phyloP scores from a whole-genome alignment of 2,329 filamentous ascomycete genomes.

The Xylogone sp. region DNA sequence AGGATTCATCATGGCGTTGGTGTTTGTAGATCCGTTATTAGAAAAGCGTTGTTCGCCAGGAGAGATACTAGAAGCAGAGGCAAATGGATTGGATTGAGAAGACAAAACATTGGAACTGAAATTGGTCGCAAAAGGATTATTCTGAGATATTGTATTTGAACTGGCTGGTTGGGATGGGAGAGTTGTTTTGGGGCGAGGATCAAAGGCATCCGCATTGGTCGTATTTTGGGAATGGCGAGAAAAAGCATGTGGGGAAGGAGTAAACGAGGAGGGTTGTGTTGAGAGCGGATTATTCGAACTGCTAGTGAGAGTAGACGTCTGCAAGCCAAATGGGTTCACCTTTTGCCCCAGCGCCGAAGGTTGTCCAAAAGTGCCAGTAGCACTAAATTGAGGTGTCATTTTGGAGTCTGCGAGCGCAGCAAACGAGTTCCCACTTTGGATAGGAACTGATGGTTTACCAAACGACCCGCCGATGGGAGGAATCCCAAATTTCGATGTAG shows the following conservation, averaged over 20 bases:
- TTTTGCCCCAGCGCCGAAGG: constrained; percentile 32
- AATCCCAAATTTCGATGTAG: constrained; percentile 13
- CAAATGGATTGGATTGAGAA: constrained; percentile 29
- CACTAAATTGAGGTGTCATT: constrained; percentile 13
- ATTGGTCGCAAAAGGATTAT: constrained; percentile 3
- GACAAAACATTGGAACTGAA: constrained; percentile 2
- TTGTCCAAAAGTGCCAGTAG: constrained; percentile 33
- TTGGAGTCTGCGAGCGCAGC: constrained; percentile 24
- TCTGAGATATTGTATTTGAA: background rate
- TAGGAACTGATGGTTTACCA: constrained; percentile 34
- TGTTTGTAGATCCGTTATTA: background rate
- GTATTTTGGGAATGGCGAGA: constrained; percentile 34
- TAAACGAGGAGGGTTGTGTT: constrained; percentile 41
- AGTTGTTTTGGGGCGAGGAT: background rate
- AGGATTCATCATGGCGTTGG: background rate
- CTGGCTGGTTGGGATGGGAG: background rate
- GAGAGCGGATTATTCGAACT: constrained; percentile 19
- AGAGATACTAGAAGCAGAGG: constrained; percentile 3
- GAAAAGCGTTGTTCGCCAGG: background rate
- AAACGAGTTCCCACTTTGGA: constrained; percentile 27
- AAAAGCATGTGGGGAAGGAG: constrained; percentile 35
- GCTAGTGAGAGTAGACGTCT: constrained; percentile 39
- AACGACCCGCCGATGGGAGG: constrained; percentile 24
- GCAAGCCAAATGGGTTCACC: constrained; percentile 26
- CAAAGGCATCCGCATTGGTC: constrained; percentile 6